Percentiles rank a stretch among this genome's conserved stretches.
Evolutionary conservation across 768 basidiomycete genomes (phyloP).

Genomic region (Panellus pusillus): DNA sequence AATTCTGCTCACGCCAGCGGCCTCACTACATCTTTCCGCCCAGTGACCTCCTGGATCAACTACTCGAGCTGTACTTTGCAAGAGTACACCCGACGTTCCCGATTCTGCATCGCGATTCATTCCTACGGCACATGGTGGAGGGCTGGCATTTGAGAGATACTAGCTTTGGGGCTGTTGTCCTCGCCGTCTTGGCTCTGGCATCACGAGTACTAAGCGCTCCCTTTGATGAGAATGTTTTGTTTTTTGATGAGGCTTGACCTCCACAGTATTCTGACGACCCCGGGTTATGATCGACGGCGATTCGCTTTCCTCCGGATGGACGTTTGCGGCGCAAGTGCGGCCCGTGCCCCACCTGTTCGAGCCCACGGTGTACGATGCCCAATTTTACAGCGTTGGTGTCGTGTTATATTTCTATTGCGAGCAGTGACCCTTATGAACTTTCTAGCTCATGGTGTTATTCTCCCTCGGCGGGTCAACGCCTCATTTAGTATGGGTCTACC

Average conservation of each 20-base stretch:
- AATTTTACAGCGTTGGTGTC: neutral
- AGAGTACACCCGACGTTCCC: neutral
- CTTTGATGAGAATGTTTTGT: too few species aligned
- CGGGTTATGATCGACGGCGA: neutral
- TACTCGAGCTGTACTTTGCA: neutral
- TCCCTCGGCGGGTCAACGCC: neutral
- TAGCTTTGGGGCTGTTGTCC: neutral
- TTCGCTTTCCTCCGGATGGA: neutral
- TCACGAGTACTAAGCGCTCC: neutral
- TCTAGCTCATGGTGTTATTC: neutral
- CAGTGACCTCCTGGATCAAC: neutral
- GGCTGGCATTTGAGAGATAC: neutral
- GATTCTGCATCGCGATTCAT: neutral
- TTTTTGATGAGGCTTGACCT: neutral
- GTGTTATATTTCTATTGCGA: neutral
- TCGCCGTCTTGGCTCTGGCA: neutral
- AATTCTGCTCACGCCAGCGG: too few species aligned
- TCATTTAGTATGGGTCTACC: neutral
- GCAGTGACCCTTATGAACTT: neutral
- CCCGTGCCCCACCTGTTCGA: neutral
- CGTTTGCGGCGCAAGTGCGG: neutral
- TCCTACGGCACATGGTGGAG: neutral
- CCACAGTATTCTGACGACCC: constrained; percentile 1
- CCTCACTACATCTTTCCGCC: neutral
- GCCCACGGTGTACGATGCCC: neutral